A percentile compares a stretch with the other conserved stretches of the same genome.
Conservation (phyloP, 2,329 filamentous ascomycete genomes). For the Neonectria ditissima region DNA sequence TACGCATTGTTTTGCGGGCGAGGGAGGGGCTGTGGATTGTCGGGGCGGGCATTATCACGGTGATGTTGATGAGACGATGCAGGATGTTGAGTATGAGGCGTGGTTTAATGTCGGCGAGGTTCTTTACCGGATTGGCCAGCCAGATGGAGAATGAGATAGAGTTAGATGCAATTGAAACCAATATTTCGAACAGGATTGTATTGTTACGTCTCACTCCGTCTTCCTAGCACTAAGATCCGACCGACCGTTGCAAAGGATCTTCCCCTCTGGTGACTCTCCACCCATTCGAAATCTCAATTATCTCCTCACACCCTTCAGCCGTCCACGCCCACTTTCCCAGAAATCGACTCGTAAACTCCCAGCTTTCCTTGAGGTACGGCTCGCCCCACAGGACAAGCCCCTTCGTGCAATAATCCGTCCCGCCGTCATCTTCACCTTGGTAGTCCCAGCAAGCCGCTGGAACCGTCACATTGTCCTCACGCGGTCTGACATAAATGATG, state of each 20-base stretch:
- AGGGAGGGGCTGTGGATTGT: conserved; percentile 34
- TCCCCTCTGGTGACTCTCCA: conserved; percentile 27
- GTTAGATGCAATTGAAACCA: too few relatives aligned
- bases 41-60: conserved; percentile 60
- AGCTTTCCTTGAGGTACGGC: conserved; percentile 21
- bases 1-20: conserved; percentile 57
- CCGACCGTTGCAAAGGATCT: not conserved
- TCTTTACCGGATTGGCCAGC: conserved; percentile 55
- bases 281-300: conserved; percentile 14
- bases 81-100: conserved; percentile 58
- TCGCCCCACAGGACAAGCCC: conserved; percentile 33
- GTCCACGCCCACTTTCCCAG: conserved; percentile 27
- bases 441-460: not conserved
- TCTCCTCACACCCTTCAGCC: conserved; percentile 15
- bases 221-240: not conserved
- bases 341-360: conserved; percentile 22
- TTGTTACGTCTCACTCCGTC: not conserved
- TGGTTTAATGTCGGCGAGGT: conserved; percentile 58
- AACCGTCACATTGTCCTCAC: not conserved
- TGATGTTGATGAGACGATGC: conserved; percentile 46
- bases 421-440: too few relatives aligned
- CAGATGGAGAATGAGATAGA: not conserved
- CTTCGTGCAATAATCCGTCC: not conserved
- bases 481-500: not conserved
- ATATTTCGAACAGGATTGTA: not conserved